Base-by-base conservation (phyloP, 73 alveolate species). In the Vitrella brassicaformis region DNA sequence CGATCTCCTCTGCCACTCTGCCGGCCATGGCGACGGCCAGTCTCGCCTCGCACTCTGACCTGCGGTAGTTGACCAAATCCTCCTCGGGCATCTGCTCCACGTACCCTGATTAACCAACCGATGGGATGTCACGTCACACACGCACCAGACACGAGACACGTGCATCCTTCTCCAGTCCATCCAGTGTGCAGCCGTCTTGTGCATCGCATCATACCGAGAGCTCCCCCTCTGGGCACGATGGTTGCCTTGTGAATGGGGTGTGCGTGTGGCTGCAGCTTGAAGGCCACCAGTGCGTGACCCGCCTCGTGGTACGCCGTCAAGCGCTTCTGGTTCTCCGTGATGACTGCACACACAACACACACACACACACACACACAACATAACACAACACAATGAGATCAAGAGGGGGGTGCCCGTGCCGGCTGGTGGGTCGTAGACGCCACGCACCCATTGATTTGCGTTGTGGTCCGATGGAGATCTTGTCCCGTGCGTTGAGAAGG, bases 221-320 rank as follows among this genome's bases (percentile, higher is more conserved):
- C 56, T 14, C 56, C 56, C 4, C 22, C 14, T 14, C 56, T 39
- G 22, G 56, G 56, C 22, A 39, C 56, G 4, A 39, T 39, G 14
- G 56, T 39, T 14, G 14, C 56, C 22, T 14, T 39, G 22, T 39
- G 56, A 4, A 39, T 14, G 22, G 4, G 22, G 4, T 4, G 22
- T 39, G 22, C 56, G 14, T 39, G 22, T 8, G 56, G 56, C 4
- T 39, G 56, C 22, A 39, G 56, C 4, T 4, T 39, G 14, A 14
- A 39, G 56, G n/a, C 81, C 75, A 76, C 90, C 27, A 91, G 92
- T 47, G 98, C 98, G 74, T 92, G 98, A 46, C 98, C 98, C 25
- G 96, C 89, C 71, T 92, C 98, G 80, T 92, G 98, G 83, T 83
- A 88, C 1, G 96, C 96, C 29, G 90, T 96, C 32, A 91, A 74